These are phyloP conservation scores for Penicillium sp. DNA, from an alignment of 2,329 filamentous ascomycete species.

Conservation along the genomic window DNA sequence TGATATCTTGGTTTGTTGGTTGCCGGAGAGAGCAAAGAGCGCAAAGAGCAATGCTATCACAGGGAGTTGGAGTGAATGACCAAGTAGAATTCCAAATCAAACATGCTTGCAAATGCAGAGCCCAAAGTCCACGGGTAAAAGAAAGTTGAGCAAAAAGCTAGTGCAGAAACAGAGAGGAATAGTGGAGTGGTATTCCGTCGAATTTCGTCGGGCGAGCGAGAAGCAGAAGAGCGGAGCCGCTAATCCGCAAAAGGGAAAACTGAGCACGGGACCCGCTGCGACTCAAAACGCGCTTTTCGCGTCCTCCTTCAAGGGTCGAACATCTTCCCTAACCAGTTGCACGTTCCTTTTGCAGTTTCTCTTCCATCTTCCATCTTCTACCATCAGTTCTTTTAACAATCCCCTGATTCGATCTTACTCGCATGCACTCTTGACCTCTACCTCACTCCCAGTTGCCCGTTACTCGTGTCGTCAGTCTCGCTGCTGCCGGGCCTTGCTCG, in stretches of 20 bases:
- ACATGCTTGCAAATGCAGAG: not conserved
- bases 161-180: too few species aligned
- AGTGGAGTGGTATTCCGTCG: too few species aligned
- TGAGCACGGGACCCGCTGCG: slow-evolving; percentile 16
- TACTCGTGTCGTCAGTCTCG: slow-evolving; percentile 4
- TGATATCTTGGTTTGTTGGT: not conserved
- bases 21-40: not conserved
- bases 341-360: not conserved
- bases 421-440: slow-evolving; percentile 4
- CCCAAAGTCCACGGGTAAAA: not conserved
- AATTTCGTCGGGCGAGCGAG: not conserved
- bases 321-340: slow-evolving; percentile 1
- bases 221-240: slow-evolving; percentile 1
- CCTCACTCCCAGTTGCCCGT: not conserved
- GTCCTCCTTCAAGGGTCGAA: slow-evolving; percentile 10
- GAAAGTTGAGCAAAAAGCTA: not conserved
- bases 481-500: slow-evolving; percentile 16
- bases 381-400: not conserved
- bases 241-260: slow-evolving; percentile 21
- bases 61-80: not conserved
- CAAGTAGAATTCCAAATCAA: not conserved
- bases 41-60: not conserved
- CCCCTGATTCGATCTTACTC: not conserved
- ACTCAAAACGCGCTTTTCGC: slow-evolving; percentile 27
- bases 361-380: slow-evolving; percentile 1